A percentile compares a stretch with the other conserved stretches of the same genome.
These are phyloP conservation scores for Claviceps sp. DNA, from an alignment of 2,329 filamentous ascomycete species.

Conservation along the genomic window DNA sequence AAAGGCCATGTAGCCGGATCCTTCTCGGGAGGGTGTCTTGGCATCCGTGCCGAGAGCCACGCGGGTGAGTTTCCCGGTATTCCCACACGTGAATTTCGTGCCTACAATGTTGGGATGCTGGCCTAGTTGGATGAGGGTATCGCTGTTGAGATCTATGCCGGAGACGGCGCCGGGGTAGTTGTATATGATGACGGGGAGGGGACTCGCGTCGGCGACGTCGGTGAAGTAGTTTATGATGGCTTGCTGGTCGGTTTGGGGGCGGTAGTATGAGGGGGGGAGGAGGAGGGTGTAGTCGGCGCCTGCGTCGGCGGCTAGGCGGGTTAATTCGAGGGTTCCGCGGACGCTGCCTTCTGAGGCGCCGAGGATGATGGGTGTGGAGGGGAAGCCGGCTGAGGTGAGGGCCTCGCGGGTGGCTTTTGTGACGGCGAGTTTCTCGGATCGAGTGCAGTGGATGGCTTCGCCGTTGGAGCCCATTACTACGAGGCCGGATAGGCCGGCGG, in stretches of 20 bases:
- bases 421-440: slow-evolving; percentile 61
- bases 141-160: slow-evolving; percentile 81
- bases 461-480: slow-evolving; percentile 86
- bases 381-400: slow-evolving; percentile 67
- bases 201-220: slow-evolving; percentile 60
- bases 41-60: slow-evolving; percentile 62
- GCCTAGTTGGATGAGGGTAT: slow-evolving; percentile 68
- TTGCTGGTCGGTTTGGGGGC: slow-evolving; percentile 59
- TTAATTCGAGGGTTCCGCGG: slow-evolving; percentile 63
- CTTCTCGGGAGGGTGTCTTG: slow-evolving; percentile 46
- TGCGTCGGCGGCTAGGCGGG: slow-evolving; percentile 49
- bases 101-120: slow-evolving; percentile 74
- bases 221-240: slow-evolving; percentile 62
- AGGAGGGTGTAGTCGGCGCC: slow-evolving; percentile 72
- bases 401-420: slow-evolving; percentile 69
- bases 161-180: slow-evolving; percentile 83
- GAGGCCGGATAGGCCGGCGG: slow-evolving; percentile 66
- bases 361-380: slow-evolving; percentile 64
- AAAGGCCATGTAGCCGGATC: slow-evolving; percentile 68
- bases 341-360: slow-evolving; percentile 74
- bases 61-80: slow-evolving; percentile 77
- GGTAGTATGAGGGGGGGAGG: slow-evolving; percentile 75
- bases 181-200: slow-evolving; percentile 72
- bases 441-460: slow-evolving; percentile 73
- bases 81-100: slow-evolving; percentile 86